Conservation (phyloP, 148 eudicot genomes). For the Simmondsia chinensis region DNA sequence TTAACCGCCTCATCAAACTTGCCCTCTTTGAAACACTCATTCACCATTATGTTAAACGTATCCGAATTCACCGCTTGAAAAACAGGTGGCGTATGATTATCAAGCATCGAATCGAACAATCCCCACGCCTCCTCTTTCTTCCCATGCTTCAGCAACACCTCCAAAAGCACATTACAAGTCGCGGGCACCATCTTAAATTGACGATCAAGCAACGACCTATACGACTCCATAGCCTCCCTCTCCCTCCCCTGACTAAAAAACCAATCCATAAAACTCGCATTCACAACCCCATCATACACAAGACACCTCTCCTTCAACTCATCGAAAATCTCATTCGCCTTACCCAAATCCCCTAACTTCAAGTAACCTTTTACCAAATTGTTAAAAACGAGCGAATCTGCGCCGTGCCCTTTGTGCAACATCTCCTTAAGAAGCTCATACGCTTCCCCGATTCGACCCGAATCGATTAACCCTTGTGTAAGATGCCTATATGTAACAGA, state of each 20-base stretch:
- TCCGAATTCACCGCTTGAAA: conserved; percentile 40
- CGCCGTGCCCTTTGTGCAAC: conserved; percentile 69
- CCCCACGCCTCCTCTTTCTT: conserved; percentile 37
- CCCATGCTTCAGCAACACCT: conserved; percentile 48
- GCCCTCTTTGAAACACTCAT: conserved; percentile 39
- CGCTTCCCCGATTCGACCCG: conserved; percentile 55
- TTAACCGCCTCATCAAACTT: conserved; percentile 47
- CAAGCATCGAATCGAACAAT: conserved; percentile 28
- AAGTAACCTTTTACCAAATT: conserved; percentile 68
- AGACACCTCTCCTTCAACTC: conserved; percentile 69
- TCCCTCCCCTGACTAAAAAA: conserved; percentile 47
- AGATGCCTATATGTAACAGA: conserved; percentile 58
- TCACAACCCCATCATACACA: conserved; percentile 81
- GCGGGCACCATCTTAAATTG: conserved; percentile 71
- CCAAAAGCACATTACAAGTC: conserved; percentile 72
- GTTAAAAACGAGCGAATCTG: conserved; percentile 68
- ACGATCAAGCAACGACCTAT: conserved; percentile 43
- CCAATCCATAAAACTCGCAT: conserved; percentile 84
- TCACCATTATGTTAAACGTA: conserved; percentile 36
- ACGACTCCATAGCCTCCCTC: conserved; percentile 84
- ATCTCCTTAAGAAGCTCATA: conserved; percentile 55
- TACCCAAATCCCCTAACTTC: conserved; percentile 50
- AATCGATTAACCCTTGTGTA: conserved; percentile 60
- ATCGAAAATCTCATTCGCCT: conserved; percentile 74
- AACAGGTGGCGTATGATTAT: conserved; percentile 35